Conservation (phyloP, 768 basidiomycete genomes). For the Leccinum pellstonianum region DNA sequence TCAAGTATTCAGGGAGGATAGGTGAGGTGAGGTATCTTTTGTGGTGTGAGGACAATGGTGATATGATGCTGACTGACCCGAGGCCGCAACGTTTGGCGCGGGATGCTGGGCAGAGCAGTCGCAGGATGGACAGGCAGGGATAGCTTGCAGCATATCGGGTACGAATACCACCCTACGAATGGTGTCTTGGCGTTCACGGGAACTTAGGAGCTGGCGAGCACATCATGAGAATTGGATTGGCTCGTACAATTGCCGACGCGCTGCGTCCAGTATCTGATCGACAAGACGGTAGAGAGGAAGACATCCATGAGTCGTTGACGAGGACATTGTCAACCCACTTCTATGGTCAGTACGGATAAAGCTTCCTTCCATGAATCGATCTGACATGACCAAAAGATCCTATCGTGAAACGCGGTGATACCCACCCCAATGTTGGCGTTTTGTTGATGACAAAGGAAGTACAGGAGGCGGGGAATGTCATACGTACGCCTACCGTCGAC, state of each 20-base stretch:
- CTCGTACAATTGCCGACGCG: slow-evolving; percentile 51
- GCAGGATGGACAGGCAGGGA: slow-evolving; percentile 27
- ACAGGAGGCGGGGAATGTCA: slow-evolving; percentile 26
- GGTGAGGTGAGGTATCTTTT: slow-evolving; percentile 55
- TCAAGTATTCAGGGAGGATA: slow-evolving; percentile 71
- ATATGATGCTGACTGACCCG: slow-evolving; percentile 1
- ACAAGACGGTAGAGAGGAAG: slow-evolving; percentile 34
- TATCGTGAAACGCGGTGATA: slow-evolving; percentile 38
- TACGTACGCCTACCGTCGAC: slow-evolving; percentile 25
- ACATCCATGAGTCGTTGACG: slow-evolving; percentile 57
- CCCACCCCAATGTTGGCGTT: slow-evolving; percentile 57
- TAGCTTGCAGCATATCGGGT: slow-evolving; percentile 72
- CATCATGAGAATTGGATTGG: slow-evolving; percentile 58
- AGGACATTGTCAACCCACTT: slow-evolving; percentile 47
- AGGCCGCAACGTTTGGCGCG: slow-evolving; percentile 73
- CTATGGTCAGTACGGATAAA: slow-evolving; percentile 42
- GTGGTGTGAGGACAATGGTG: background rate
- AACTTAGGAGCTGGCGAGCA: slow-evolving; percentile 68
- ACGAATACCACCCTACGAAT: background rate
- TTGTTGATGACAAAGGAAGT: slow-evolving; percentile 56
- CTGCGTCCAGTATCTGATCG: slow-evolving; percentile 24
- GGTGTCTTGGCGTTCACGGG: background rate
- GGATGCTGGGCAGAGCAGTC: slow-evolving; percentile 69
- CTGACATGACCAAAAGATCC: slow-evolving; percentile 30
- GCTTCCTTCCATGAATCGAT: background rate